phyloP scores from a whole-genome alignment of 2,329 filamentous ascomycete genomes.

The Ophiostoma montium region DNA sequence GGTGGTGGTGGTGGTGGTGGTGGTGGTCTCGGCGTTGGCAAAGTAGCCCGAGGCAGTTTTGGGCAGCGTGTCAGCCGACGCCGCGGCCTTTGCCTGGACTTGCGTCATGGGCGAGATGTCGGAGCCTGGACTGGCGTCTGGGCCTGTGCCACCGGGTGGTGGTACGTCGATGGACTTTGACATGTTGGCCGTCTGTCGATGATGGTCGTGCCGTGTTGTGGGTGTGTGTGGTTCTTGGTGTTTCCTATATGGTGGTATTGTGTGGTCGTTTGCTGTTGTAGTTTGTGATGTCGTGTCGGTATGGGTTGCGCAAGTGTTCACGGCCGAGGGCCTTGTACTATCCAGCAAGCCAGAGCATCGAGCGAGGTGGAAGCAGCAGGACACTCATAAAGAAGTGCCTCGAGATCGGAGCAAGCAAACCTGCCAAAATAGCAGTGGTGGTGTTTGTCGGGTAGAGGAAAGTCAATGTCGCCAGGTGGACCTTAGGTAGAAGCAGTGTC shows the following conservation, averaged over 20 bases:
- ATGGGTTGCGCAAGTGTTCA: conserved; percentile 24
- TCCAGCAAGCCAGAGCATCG: conserved; percentile 24
- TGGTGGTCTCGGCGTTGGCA: conserved; percentile 1
- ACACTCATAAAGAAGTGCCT: conserved; percentile 7
- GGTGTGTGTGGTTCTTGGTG: too few relatives aligned
- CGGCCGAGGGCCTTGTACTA: conserved; percentile 27
- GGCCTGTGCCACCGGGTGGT: conserved; percentile 6
- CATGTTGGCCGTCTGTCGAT: not conserved
- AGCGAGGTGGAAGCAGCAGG: conserved; percentile 7
- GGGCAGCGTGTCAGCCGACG: conserved; percentile 9
- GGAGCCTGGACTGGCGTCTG: conserved; percentile 23
- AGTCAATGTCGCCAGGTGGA: too few relatives aligned
- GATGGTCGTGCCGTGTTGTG: not conserved
- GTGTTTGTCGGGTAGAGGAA: not conserved
- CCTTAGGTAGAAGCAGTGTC: too few relatives aligned
- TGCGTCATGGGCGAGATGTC: conserved; percentile 30
- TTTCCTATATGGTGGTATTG: not conserved
- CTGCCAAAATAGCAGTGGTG: not conserved
- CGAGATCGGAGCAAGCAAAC: not conserved
- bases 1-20: not conserved
- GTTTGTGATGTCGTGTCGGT: conserved; percentile 4
- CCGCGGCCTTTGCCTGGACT: conserved; percentile 13
- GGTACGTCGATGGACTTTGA: not conserved
- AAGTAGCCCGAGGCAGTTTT: conserved; percentile 16
- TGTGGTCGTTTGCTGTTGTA: not conserved